A percentile compares a stretch with the other conserved stretches of the same genome.
phyloP scores from a whole-genome alignment of 345 rosid genomes.

The Microthlaspi erraticum region DNA sequence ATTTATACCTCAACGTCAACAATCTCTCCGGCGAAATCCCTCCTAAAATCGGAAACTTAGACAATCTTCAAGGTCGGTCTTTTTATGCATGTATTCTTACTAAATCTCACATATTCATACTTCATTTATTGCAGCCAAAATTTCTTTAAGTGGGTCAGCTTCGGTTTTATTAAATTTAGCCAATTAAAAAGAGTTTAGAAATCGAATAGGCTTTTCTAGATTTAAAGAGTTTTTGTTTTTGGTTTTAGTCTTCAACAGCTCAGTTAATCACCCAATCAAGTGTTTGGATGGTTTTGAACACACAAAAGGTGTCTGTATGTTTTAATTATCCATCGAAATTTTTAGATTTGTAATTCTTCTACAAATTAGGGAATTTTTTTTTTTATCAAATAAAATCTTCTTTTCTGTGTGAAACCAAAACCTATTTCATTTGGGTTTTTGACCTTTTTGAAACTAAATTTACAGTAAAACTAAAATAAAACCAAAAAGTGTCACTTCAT shows the following conservation, averaged over 20 bases:
- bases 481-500: not conserved
- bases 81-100: conserved; percentile 34
- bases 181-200: not conserved
- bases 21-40: conserved; percentile 84
- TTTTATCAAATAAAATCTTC: not conserved
- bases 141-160: conserved; percentile 17
- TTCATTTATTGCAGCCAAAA: conserved; percentile 35
- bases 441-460: not conserved
- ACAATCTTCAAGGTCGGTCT: conserved; percentile 80
- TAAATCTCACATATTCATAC: not conserved
- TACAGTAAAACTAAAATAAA: not conserved
- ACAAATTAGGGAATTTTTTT: not conserved
- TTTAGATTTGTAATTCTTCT: not conserved
- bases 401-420: not conserved
- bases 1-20: conserved; percentile 87
- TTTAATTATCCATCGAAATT: not conserved
- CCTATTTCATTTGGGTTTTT: not conserved
- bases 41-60: conserved; percentile 64
- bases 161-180: conserved; percentile 18
- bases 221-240: not conserved
- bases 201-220: not conserved
- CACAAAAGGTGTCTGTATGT: no score
- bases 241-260: not conserved
- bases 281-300: no score
- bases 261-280: not conserved